Conservation (phyloP, 768 basidiomycete genomes). For the Mycena chlorophos region DNA sequence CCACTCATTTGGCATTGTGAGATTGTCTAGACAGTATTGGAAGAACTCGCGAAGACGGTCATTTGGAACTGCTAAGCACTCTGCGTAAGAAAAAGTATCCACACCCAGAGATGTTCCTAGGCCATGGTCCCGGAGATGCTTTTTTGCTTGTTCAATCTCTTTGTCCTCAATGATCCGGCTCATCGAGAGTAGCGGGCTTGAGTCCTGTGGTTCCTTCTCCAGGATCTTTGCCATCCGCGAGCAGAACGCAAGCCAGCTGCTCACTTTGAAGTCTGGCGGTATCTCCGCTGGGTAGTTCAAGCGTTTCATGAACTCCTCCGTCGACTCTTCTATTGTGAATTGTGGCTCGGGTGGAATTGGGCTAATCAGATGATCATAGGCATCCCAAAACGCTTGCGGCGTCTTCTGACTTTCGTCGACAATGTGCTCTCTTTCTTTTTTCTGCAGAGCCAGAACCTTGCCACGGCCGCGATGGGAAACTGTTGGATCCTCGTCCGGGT, state of each 20-base stretch:
- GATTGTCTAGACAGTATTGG: background rate
- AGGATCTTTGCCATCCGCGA: background rate
- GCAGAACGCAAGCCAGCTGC: background rate
- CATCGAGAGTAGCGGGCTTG: background rate
- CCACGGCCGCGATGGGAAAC: constrained; percentile 5
- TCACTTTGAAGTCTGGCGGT: background rate
- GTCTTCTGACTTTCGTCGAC: background rate
- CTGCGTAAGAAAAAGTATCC: background rate
- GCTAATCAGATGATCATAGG: background rate
- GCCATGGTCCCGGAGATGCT: background rate
- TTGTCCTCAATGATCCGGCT: background rate
- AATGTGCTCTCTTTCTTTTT: background rate
- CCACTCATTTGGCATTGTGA: constrained; percentile 3
- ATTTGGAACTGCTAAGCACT: constrained; percentile 10
- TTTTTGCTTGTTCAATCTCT: background rate
- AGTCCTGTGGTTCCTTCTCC: background rate
- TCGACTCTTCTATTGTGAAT: background rate
- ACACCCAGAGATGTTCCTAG: constrained; percentile 1
- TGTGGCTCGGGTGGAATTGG: background rate
- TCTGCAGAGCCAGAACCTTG: constrained; percentile 5
- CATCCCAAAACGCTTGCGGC: background rate
- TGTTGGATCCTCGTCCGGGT: background rate
- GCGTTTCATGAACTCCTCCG: background rate
- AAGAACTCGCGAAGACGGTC: constrained; percentile 12
- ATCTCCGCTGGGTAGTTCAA: background rate